Evolutionary conservation across 768 basidiomycete species (phyloP), one percentile per base, ranked within the genome.

Genomic region (Tricholoma saponaceum): DNA sequence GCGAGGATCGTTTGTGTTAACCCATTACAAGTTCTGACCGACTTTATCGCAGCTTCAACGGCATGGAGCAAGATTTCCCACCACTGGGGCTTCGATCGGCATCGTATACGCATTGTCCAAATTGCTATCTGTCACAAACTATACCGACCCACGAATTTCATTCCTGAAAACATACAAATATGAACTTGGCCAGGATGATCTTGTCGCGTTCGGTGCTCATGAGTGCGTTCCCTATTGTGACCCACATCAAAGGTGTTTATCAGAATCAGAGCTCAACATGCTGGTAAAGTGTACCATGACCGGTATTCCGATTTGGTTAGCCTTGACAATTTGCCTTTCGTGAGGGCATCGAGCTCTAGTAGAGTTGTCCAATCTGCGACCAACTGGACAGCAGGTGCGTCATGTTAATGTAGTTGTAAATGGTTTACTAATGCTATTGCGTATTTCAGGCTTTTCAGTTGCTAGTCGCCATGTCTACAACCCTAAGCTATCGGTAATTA

Each of bases 31-130:
- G 22, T 30, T 51, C 43, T 56, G 7, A 58, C 14, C 46, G 22
- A 44, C 9, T 28, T 32, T 14, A 26, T n/a, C 47, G 14, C 51
- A 92, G 90, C 73, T 95, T 8, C 87, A 92, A 70, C 78, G 92
- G 10, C 92, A 95, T 64, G 91, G 90, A 2, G 83, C 89, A 0
- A 83, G 92, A 30, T 92, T 78, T 63, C 92, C 92, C 0, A 92
- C 90, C 0, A 61, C 66, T 0, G 75, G 76, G 1, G 77, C 81
- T 10, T 67, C 76, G 1, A 61, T 64, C 9, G 55, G 59, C 26
- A 88, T 89, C 8, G 60, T 69, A 16, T 58, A 65, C 4, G 78
- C 86, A 0, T 63, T 94, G 8, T 58, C 66, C 5, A 88, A 87
- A 60, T 73, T 93, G 0, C 66, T 82, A 57, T 64, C 75, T 0